Evolutionary conservation across 331 rosid genomes (phyloP), one percentile per base, ranked within the genome.

Genomic region (Saraca asoca): DNA sequence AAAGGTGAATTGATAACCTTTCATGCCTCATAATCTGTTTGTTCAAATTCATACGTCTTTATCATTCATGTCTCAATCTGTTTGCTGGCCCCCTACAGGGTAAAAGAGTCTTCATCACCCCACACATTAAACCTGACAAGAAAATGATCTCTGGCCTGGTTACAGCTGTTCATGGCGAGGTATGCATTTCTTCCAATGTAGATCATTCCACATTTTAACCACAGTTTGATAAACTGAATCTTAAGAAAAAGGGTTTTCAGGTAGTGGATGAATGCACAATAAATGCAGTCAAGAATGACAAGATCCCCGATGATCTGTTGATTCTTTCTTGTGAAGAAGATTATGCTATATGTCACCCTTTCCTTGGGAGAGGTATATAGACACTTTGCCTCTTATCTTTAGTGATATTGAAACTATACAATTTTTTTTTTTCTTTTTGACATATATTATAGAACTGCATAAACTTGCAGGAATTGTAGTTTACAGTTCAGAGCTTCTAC

Each of bases 261-360:
- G 83, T 77, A 29, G 82, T 82, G 78, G 83, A 87, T 78, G 77
- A 76, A 59, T 57, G 53, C 78, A 77, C 74, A 66, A 66, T 82
- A 33, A 44, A 59, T 43, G 74, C 75, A 18, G 62, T 49, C 44
- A 75, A 72, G 74, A 72, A 72, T 48, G 70, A 75, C 54, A 51
- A 64, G 55, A 58, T 62, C 58, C 34, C 72, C 10, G 62, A 75
- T 62, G 80, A 82, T 66, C 65, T 86, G 7, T 59, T 86, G 76
- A 82, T 86, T 75, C 77, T 89, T 70, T 84, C 96, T 45, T 84
- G 89, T 62, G 85, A 82, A 64, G 89, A 84, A 9, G 94, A 89
- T 78, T 60, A 43, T 56, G 77, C 77, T 7, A 49, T 84, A 44
- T 86, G 96, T 54, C 42, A 34, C 35, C 80, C 77, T 46, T 87